Base-by-base conservation (phyloP, 129 eudicot genomes). In the Chrysanthemum makinoi region DNA sequence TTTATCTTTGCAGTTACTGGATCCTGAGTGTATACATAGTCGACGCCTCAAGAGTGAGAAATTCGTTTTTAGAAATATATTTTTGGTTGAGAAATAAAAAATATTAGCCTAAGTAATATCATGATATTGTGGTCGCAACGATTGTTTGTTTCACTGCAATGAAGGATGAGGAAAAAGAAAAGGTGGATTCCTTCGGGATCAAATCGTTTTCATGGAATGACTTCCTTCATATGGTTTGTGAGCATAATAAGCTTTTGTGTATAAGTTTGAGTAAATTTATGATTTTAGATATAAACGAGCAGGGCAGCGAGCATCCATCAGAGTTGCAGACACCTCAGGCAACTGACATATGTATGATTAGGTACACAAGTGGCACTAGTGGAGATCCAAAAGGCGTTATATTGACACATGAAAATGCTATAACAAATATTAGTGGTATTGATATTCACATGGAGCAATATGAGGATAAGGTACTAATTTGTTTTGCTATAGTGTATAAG, bases 351-450 rank as follows among this genome's bases (percentile, higher is more conserved):
- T 85, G 95, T 62, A 92, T 89, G 24, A 85, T 92, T 49, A 92
- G 89, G 98, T 89, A 92, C 90, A 92, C 98, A 13, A 92, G 98
- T 72, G 98, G 98, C 63, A 92, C 98, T 6, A 89, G 85, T 70
- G 98, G 98, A 60, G 95, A 87, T 72, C 98, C 98, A 14, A 92
- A 92, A 78, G 98, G 96, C 49, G 98, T 92, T 55, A 79, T 92
- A 44, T 53, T 92, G 53, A 92, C 98, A 54, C 98, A 92, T 79
- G 95, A 87, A 75, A 92, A 87, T 54, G 64, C 85, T 10, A 53
- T 84, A 54, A 75, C 86, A 17, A 57, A 69, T 72, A 83, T 89
- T 72, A 59, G 65, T 50, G 98, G 98, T 16, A 74, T 92, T 24
- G 95, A 89, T 82, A 82, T 89, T 63, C 83, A 89, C 74, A 74